phyloP scores from a whole-genome alignment of 2,329 filamentous ascomycete species.

The Pestalotiopsis sp. region DNA sequence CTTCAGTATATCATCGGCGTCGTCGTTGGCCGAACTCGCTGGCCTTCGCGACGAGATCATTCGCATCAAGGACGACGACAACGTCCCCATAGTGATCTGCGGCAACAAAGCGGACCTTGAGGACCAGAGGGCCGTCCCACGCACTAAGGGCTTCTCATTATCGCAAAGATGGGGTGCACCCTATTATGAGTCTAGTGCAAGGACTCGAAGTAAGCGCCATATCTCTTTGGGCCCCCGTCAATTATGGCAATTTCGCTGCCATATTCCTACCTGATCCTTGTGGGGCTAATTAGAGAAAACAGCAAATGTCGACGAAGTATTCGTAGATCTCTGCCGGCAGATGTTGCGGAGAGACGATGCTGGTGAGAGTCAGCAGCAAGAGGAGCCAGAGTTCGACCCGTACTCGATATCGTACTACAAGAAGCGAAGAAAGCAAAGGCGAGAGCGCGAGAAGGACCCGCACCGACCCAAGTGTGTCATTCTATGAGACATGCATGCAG shows the following conservation, averaged over 20 bases:
- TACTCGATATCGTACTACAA: slow-evolving; percentile 34
- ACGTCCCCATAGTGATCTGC: slow-evolving; percentile 85
- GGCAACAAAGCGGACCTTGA: slow-evolving; percentile 92
- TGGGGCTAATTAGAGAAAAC: slow-evolving; percentile 10
- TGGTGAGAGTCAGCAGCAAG: slow-evolving; percentile 38
- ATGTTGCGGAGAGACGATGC: slow-evolving; percentile 76
- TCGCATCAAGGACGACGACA: slow-evolving; percentile 86
- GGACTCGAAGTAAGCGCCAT: slow-evolving; percentile 64
- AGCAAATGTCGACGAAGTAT: slow-evolving; percentile 90
- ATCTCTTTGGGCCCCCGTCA: neutral
- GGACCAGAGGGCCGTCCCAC: slow-evolving; percentile 78
- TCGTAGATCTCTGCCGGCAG: slow-evolving; percentile 81
- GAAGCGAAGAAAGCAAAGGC: slow-evolving; percentile 34
- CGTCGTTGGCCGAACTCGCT: slow-evolving; percentile 80
- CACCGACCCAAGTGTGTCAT: slow-evolving; percentile 46
- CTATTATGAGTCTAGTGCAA: slow-evolving; percentile 88
- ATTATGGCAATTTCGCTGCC: neutral
- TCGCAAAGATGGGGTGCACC: slow-evolving; percentile 89
- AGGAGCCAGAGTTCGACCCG: slow-evolving; percentile 46
- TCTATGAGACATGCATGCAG: slow-evolving; percentile 33
- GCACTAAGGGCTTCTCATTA: slow-evolving; percentile 79
- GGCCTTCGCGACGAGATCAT: slow-evolving; percentile 87
- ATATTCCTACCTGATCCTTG: slow-evolving; percentile 25
- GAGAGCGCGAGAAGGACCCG: slow-evolving; percentile 25
- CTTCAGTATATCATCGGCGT: slow-evolving; percentile 86